A percentile compares a stretch with the other conserved stretches of the same genome.
Conservation (phyloP, 192 early-diverging fungal species). For the Coemansia sp. region DNA sequence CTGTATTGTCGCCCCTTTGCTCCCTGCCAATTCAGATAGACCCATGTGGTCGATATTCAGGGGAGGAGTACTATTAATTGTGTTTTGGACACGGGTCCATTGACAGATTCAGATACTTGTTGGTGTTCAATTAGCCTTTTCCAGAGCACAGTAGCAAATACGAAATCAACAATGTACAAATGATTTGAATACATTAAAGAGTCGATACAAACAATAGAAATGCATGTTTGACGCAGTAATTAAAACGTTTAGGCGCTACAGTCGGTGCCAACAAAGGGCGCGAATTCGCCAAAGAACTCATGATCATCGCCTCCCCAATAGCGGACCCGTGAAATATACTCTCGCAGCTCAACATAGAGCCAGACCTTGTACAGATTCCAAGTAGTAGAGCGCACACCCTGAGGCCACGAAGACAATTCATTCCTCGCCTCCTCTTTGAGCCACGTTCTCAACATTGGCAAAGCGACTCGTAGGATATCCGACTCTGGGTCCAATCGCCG, state of each 20-base stretch:
- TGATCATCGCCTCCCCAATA: conserved; percentile 49
- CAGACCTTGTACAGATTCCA: conserved; percentile 46
- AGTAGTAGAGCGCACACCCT: conserved; percentile 6
- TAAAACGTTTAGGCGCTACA: conserved; percentile 6
- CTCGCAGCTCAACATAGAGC: conserved; percentile 49
- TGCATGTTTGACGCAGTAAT: not conserved
- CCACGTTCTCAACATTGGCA: conserved; percentile 70
- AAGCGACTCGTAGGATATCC: conserved; percentile 82
- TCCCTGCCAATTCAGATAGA: not conserved
- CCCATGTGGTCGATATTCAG: not conserved
- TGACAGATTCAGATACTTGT: not conserved
- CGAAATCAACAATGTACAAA: conserved; percentile 3
- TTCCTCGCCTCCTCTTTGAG: conserved; percentile 34
- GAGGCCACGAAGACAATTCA: conserved; percentile 20
- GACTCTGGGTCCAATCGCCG: conserved; percentile 85
- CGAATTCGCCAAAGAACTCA: conserved; percentile 47
- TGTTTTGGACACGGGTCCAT: conserved; percentile 1
- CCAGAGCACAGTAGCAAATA: not conserved
- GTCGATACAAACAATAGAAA: not conserved
- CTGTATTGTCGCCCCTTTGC: not conserved
- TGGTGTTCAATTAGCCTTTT: not conserved
- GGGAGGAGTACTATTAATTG: not conserved
- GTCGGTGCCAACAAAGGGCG: conserved; percentile 47
- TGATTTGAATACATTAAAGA: not conserved
- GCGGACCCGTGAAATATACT: conserved; percentile 37